These are phyloP conservation scores for Eutreptiella sp. DNA, from an alignment of 208 protist species.

Conservation along the genomic window DNA sequence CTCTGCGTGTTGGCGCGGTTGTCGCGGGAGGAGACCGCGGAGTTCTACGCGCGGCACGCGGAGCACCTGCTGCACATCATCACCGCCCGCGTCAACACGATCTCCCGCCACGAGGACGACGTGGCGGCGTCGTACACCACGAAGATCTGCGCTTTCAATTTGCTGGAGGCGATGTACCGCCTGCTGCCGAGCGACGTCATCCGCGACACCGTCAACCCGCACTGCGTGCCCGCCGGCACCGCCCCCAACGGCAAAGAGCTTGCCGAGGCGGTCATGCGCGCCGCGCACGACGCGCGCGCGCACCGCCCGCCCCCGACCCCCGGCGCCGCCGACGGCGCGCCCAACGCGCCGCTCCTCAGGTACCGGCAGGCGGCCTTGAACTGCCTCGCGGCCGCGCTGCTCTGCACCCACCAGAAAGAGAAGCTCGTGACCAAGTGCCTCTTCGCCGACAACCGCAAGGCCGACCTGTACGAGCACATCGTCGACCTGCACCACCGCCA, in stretches of 20 bases:
- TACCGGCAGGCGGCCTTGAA: constrained; percentile 61
- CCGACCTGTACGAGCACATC: constrained; percentile 60
- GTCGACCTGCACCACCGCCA: constrained; percentile 34
- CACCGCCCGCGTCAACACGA: constrained; percentile 7
- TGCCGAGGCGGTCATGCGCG: constrained; percentile 58
- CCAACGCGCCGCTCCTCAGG: constrained; percentile 14
- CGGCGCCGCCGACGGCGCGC: constrained; percentile 6
- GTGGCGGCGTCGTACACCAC: constrained; percentile 28
- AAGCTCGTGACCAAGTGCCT: constrained; percentile 50
- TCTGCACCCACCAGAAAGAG: constrained; percentile 65
- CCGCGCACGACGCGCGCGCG: constrained; percentile 36
- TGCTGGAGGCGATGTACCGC: constrained; percentile 62
- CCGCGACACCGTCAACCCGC: constrained; percentile 46
- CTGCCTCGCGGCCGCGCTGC: constrained; percentile 54
- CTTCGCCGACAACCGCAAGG: constrained; percentile 52
- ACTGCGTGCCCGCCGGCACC: constrained; percentile 31
- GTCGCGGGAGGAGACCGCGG: constrained; percentile 2
- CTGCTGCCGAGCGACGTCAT: constrained; percentile 34
- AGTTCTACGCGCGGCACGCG: constrained; percentile 44
- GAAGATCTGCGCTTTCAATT: constrained; percentile 55
- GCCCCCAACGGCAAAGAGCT: constrained; percentile 63
- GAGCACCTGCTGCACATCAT: constrained; percentile 30
- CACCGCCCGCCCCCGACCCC: background rate
- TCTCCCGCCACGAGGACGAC: background rate
- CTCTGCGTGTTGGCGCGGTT: constrained; percentile 39